Evolutionary conservation across 257 asterid genomes (phyloP), one percentile per base, ranked within the genome.

Genomic region (Misopates orontium): DNA sequence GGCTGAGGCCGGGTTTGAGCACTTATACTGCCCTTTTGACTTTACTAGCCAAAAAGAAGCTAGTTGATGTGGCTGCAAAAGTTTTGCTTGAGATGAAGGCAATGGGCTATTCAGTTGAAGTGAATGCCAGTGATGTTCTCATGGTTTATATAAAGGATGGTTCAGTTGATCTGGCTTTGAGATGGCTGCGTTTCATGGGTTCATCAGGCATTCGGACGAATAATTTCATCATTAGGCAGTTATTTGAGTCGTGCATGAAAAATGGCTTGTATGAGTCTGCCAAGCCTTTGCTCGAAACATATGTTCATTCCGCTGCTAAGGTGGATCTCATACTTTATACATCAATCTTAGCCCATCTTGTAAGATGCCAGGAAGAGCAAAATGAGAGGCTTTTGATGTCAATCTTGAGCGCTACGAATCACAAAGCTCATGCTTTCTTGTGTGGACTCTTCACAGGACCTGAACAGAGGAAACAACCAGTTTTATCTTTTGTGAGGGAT

Each of bases 211-310:
- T 90, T 62, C 79, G 99, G 52, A 90, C 99, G 19, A 94, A 94
- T 62, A 94, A 94, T 84, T 94, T 94, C 87, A 94, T 94, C 42
- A 81, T 94, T 25, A 71, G 99, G 77, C 97, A 94, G 79, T 82
- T 94, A 20, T 94, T 94, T 19, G 99, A 94, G 79, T 85, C 95
- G 0, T 90, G 97, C 87, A 94, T 94, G 99, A 94, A 90, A 80
- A 86, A 56, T 45, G 91, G 97, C 21, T 64, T 86, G 15, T 94
- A 86, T 15, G 97, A 94, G 65, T 85, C 97, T 17, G 97, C 97
- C 53, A 88, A 84, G 85, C 95, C 99, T 59, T 91, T 94, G 17
- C 95, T 94, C 48, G 95, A 88, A 74, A 90, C 95, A 1, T 94
- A 90, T 60, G 95, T 88, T 8, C 74, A 68, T 63, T 83, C 92